A percentile compares a stretch with the other conserved stretches of the same genome.
Evolutionary conservation across 169 alveolate species (phyloP).

Genomic region (Eimeria falciformis): DNA sequence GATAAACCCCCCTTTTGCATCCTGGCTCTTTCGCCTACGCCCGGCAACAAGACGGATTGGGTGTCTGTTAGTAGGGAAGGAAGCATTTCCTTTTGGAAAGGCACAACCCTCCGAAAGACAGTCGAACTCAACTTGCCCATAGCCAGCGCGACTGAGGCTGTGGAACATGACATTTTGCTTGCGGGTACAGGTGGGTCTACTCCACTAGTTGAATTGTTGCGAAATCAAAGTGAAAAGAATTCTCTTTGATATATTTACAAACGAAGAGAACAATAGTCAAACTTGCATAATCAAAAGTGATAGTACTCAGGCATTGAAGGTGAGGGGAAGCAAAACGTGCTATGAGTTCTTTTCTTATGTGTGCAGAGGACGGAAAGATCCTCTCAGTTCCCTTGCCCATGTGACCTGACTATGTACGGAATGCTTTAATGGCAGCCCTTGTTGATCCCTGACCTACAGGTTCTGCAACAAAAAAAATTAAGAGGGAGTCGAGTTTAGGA

Average conservation of each 20-base stretch:
- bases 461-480: too few relatives aligned
- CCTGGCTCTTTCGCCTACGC: neutral
- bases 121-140: conserved; percentile 29
- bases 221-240: too few relatives aligned
- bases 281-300: too few relatives aligned
- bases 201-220: too few relatives aligned
- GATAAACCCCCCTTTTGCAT: conserved; percentile 55
- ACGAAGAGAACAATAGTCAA: too few relatives aligned
- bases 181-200: conserved; percentile 51
- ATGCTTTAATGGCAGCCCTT: too few relatives aligned
- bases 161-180: conserved; percentile 23
- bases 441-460: too few relatives aligned
- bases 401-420: too few relatives aligned
- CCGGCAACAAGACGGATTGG: neutral
- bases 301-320: neutral
- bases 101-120: conserved; percentile 33
- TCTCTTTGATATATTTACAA: too few relatives aligned
- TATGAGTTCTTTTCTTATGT: too few relatives aligned
- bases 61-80: conserved; percentile 31
- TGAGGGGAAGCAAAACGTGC: neutral
- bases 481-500: too few relatives aligned
- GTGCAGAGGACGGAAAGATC: conserved; percentile 57
- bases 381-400: conserved; percentile 43
- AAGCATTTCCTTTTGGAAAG: conserved; percentile 46
- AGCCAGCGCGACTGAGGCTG: conserved; percentile 46